Conservation (phyloP, 768 basidiomycete species). For the Boletus rubroflammeus region DNA sequence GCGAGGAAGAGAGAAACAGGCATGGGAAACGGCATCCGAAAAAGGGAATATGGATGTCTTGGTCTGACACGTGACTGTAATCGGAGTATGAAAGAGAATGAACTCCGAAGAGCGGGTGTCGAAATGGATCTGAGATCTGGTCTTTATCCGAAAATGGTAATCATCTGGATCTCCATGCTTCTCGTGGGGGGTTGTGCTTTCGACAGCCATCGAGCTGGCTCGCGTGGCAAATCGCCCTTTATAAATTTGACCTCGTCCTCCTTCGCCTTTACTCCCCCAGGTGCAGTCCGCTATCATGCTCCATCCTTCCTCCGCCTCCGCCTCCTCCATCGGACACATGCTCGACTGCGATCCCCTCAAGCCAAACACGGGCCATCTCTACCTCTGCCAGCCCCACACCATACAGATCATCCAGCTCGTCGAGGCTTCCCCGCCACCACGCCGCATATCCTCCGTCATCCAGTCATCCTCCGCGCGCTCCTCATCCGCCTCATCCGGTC, state of each 20-base stretch:
- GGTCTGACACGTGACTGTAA: conserved; percentile 13
- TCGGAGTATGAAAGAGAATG: not conserved
- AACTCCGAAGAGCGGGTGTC: not conserved
- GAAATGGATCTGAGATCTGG: conserved; percentile 25
- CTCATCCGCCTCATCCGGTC: conserved; percentile 35
- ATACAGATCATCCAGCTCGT: conserved; percentile 73
- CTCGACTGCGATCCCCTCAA: conserved; percentile 35
- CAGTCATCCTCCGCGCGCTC: conserved; percentile 39
- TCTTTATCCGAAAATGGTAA: conserved; percentile 3
- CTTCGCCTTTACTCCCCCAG: conserved; percentile 11
- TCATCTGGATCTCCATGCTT: conserved; percentile 17
- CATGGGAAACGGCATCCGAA: conserved; percentile 15
- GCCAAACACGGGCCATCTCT: conserved; percentile 39
- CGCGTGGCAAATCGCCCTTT: conserved; percentile 28
- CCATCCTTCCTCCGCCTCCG: conserved; percentile 21
- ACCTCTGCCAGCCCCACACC: conserved; percentile 46
- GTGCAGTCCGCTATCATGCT: conserved; percentile 27
- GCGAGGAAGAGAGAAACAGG: not conserved
- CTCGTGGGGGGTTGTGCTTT: conserved; percentile 14
- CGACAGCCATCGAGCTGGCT: conserved; percentile 13
- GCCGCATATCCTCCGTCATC: conserved; percentile 36
- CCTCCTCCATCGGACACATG: conserved; percentile 20
- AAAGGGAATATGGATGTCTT: conserved; percentile 16
- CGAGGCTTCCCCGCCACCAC: conserved; percentile 53
- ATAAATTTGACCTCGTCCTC: conserved; percentile 19